These are phyloP conservation scores for Rhodotorula toruloides DNA, from an alignment of 768 basidiomycete genomes.

Conservation along the genomic window DNA sequence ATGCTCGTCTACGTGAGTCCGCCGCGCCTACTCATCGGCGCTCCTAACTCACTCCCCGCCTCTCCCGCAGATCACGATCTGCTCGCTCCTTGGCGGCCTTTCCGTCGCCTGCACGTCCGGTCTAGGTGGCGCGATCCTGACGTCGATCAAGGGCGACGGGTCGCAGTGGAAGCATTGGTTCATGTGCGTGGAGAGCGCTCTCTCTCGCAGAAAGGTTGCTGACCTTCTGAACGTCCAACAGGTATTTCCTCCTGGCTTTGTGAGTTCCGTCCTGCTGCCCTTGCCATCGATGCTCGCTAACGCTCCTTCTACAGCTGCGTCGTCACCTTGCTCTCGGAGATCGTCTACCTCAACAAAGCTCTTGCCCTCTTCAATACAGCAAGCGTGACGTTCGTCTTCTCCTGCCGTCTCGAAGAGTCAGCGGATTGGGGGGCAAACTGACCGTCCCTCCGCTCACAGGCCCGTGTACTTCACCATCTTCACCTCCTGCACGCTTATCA, in stretches of 20 bases:
- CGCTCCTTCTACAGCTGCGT: conserved; percentile 52
- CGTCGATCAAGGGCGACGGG: conserved; percentile 51
- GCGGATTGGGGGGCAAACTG: not conserved
- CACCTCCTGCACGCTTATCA: conserved; percentile 50
- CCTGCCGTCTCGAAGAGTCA: too few relatives aligned
- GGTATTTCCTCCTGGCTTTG: conserved; percentile 42
- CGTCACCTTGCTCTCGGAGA: conserved; percentile 80
- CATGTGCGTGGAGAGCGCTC: not conserved
- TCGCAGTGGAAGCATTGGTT: conserved; percentile 83
- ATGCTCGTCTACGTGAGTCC: conserved; percentile 70
- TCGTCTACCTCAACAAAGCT: conserved; percentile 91
- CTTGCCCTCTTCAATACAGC: conserved; percentile 82
- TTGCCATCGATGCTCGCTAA: conserved; percentile 53
- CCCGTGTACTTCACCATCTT: conserved; percentile 44
- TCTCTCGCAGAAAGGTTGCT: not conserved
- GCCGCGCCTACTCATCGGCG: conserved; percentile 12
- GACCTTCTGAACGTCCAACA: not conserved
- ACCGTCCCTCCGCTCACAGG: not conserved
- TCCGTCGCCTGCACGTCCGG: conserved; percentile 93
- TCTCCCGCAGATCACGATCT: conserved; percentile 67
- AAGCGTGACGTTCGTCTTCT: conserved; percentile 42
- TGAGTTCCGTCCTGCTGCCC: not conserved
- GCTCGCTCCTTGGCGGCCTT: conserved; percentile 93
- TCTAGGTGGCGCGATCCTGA: conserved; percentile 82
- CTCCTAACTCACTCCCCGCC: not conserved